Base-by-base conservation (phyloP, 176 grass and related monocot genomes). In the Oryza meridionalis region DNA sequence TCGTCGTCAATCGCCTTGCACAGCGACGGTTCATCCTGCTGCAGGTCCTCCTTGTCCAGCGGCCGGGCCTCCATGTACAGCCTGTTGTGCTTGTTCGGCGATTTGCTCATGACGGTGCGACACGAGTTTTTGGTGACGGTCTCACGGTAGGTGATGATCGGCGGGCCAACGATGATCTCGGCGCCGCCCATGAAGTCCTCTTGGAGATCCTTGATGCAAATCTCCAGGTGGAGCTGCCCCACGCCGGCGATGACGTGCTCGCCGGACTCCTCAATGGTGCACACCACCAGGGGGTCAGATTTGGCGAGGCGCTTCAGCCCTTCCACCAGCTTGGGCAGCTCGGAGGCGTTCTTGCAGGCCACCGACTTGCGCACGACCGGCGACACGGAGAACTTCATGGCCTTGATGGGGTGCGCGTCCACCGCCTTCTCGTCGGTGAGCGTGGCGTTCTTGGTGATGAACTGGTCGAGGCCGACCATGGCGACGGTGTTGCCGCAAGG, bases 121-220 rank as follows among this genome's bases (percentile, higher is more conserved):
- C 75, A 63, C 7, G 75, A 79, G 22, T 86, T 86, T 4, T 21
- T 40, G 11, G 62, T 3, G 6, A 86, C 75, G 25, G 75, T 86
- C 63, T 79, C 84, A 27, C 65, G 84, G 46, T 69, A 79, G 15
- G 84, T 79, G 16, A 86, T 75, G 7, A 86, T 17, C 33, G 75
- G 75, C 35, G 65, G 76, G 26, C 62, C 69, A 6, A 69, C 67
- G 25, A 31, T 22, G 17, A 86, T 81, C 72, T 92, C 87, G 26
- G 87, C 84, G 44, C 90, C 90, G 16, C 81, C 80, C 87, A 92
- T 89, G 49, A 92, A 86, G 65, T 89, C 76, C 3, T 89, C 80
- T 69, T 88, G 86, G 21, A 92, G 70, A 89, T 89, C 87, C 24
- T 92, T 89, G 62, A 92, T 65, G 26, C 90, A 92, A 43, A 87